phyloP scores from a whole-genome alignment of 2,329 filamentous ascomycete genomes.

The Aureobasidium zeae region DNA sequence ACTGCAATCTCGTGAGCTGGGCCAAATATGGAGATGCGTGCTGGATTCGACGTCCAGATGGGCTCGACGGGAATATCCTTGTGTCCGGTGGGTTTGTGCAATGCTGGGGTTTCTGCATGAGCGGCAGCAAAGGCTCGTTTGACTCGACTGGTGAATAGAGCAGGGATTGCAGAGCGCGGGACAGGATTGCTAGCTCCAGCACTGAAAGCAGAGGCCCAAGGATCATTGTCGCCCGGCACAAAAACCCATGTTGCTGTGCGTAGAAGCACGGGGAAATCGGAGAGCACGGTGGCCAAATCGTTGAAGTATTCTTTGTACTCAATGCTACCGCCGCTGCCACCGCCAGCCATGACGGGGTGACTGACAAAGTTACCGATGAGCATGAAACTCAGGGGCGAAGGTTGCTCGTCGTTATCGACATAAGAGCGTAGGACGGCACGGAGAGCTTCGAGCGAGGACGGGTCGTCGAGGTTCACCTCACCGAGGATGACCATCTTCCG shows the following conservation, averaged over 20 bases:
- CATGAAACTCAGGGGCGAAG: constrained; percentile 57
- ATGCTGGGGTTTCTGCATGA: constrained; percentile 57
- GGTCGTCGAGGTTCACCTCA: constrained; percentile 78
- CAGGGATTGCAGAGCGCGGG: constrained; percentile 65
- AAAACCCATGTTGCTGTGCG: constrained; percentile 79
- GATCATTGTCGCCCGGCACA: constrained; percentile 92
- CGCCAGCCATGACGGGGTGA: constrained; percentile 51
- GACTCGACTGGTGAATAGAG: constrained; percentile 81
- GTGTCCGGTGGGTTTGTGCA: constrained; percentile 48
- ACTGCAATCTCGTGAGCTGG: constrained; percentile 79
- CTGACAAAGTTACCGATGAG: constrained; percentile 75
- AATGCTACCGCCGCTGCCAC: constrained; percentile 69
- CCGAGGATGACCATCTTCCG: constrained; percentile 65
- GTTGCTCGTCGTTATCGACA: constrained; percentile 52
- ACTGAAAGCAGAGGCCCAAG: constrained; percentile 83
- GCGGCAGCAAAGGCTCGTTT: constrained; percentile 70
- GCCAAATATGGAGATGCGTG: constrained; percentile 74
- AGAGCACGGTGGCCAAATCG: constrained; percentile 67
- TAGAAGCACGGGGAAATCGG: constrained; percentile 74
- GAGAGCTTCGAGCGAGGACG: constrained; percentile 70
- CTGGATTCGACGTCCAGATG: constrained; percentile 83
- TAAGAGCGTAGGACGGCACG: constrained; percentile 70
- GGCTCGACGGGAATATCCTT: constrained; percentile 54
- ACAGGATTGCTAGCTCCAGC: constrained; percentile 62
- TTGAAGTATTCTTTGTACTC: constrained; percentile 98